Evolutionary conservation across 2,329 filamentous ascomycete genomes (phyloP).

Genomic region (Diaporthe capsici): DNA sequence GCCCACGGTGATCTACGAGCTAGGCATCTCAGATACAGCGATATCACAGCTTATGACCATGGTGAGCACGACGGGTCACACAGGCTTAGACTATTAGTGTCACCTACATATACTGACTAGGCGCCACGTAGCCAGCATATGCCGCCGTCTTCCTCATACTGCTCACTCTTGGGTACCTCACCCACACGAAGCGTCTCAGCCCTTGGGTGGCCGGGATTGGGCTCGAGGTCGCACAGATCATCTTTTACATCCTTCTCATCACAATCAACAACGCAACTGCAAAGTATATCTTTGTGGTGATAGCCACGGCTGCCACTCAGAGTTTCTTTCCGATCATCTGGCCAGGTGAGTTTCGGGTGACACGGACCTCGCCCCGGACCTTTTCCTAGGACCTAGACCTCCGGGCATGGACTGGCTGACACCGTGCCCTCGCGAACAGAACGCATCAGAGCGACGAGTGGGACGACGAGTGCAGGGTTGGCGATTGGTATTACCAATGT

Average conservation of each 20-base stretch:
- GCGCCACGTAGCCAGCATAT: slow-evolving; percentile 17
- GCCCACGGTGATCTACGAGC: slow-evolving; percentile 49
- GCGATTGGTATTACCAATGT: slow-evolving; percentile 55
- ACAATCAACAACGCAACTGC: slow-evolving; percentile 52
- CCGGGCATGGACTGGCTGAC: slow-evolving; percentile 3
- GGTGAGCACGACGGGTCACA: slow-evolving; percentile 21
- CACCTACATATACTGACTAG: neutral
- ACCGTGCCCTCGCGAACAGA: slow-evolving; percentile 44
- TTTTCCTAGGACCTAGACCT: neutral
- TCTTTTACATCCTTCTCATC: slow-evolving; percentile 57
- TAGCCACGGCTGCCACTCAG: slow-evolving; percentile 55
- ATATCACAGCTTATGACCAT: slow-evolving; percentile 50
- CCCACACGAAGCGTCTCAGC: slow-evolving; percentile 44
- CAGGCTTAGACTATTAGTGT: too few relatives aligned
- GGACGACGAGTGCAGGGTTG: slow-evolving; percentile 55
- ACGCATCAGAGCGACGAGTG: slow-evolving; percentile 54
- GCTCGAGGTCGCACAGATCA: slow-evolving; percentile 52
- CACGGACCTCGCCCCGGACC: neutral
- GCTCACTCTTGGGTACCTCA: slow-evolving; percentile 44
- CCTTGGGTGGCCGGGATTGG: slow-evolving; percentile 47
- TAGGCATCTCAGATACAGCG: slow-evolving; percentile 48
- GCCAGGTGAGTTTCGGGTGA: slow-evolving; percentile 47
- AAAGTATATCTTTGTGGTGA: slow-evolving; percentile 57
- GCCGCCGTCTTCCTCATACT: slow-evolving; percentile 47
- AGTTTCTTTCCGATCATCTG: slow-evolving; percentile 57